Evolutionary conservation across 2,329 filamentous ascomycete species (phyloP).

Genomic region (Calonectria pauciramosa): DNA sequence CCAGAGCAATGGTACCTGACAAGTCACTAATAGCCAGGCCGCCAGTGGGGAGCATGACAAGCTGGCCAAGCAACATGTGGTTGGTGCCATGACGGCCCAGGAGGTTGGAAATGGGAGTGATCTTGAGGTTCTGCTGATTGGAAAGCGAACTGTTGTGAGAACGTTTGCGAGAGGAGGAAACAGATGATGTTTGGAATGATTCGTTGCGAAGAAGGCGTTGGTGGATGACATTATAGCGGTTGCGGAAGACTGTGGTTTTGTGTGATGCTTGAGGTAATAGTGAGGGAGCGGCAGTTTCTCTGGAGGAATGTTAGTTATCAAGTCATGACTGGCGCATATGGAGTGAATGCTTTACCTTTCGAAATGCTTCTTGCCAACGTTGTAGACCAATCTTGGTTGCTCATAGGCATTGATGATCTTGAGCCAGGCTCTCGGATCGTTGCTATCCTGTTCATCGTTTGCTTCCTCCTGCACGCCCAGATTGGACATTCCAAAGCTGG

Average conservation of each 20-base stretch:
- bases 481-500: conserved; percentile 74
- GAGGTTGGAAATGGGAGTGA: conserved; percentile 85
- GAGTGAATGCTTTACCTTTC: conserved; percentile 70
- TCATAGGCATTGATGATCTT: conserved; percentile 87
- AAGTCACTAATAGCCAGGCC: conserved; percentile 86
- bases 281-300: conserved; percentile 74
- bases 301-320: conserved; percentile 49
- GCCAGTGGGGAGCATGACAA: conserved; percentile 85
- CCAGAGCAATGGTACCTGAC: conserved; percentile 88
- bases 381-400: conserved; percentile 85
- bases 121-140: conserved; percentile 80
- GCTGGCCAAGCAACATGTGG: conserved; percentile 88
- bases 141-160: conserved; percentile 72
- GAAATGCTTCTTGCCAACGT: conserved; percentile 89
- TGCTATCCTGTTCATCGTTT: conserved; percentile 70
- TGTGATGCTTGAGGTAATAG: conserved; percentile 82
- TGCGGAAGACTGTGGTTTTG: conserved; percentile 88
- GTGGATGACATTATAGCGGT: conserved; percentile 92
- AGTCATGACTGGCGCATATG: neutral
- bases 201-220: conserved; percentile 94
- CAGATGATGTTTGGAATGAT: conserved; percentile 86
- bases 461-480: conserved; percentile 67
- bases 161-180: conserved; percentile 71
- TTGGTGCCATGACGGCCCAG: conserved; percentile 85
- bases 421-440: conserved; percentile 85